Conservation (phyloP, 1,284 basidiomycete genomes). For the Veloboletus limbatus region DNA sequence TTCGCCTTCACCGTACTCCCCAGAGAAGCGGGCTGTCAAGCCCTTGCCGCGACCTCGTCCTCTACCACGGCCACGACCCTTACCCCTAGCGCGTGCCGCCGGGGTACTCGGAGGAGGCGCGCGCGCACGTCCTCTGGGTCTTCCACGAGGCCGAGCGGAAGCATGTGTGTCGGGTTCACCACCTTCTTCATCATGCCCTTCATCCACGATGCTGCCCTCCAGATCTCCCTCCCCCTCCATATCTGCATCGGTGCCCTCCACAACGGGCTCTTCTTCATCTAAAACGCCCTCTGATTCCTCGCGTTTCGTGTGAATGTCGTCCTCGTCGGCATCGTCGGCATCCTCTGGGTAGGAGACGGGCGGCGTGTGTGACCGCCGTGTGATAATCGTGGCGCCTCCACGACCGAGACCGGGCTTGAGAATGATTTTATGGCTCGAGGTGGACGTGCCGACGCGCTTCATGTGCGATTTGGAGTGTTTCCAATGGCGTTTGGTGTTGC, state of each 20-base stretch:
- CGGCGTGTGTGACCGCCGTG: slow-evolving; percentile 29
- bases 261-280: slow-evolving; percentile 33
- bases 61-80: slow-evolving; percentile 40
- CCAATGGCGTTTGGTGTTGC: no score
- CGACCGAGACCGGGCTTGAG: slow-evolving; percentile 45
- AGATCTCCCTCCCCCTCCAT: slow-evolving; percentile 32
- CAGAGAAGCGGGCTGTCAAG: slow-evolving; percentile 46
- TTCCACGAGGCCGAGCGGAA: slow-evolving; percentile 29
- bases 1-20: slow-evolving; percentile 48
- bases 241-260: slow-evolving; percentile 34
- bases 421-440: slow-evolving; percentile 44
- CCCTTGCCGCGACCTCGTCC: slow-evolving; percentile 36
- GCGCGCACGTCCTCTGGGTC: slow-evolving; percentile 34
- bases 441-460: slow-evolving; percentile 26
- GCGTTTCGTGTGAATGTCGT: slow-evolving; percentile 28
- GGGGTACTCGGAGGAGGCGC: slow-evolving; percentile 21
- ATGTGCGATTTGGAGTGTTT: slow-evolving; percentile 7
- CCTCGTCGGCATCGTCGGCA: slow-evolving; percentile 22
- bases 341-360: slow-evolving; percentile 29
- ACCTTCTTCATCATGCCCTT: slow-evolving; percentile 24
- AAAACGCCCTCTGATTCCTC: slow-evolving; percentile 35
- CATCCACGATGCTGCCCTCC: slow-evolving; percentile 24
- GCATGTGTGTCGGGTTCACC: slow-evolving; percentile 23
- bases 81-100: slow-evolving; percentile 37
- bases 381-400: slow-evolving; percentile 34